Base-by-base conservation (phyloP, 78 protist genomes). In the Dictyostelium capitatum region DNA sequence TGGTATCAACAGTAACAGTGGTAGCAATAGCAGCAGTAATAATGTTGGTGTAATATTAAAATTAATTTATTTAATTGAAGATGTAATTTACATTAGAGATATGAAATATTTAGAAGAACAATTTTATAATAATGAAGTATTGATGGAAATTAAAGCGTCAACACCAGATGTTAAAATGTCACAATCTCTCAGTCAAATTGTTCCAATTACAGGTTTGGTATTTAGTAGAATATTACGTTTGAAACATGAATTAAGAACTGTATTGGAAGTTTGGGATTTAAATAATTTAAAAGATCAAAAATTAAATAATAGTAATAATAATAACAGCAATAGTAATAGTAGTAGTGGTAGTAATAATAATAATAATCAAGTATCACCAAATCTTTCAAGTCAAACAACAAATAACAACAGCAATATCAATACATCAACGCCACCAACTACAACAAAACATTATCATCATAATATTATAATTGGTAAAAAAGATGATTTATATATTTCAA, bases 221-320 rank as follows among this genome's bases (percentile, higher is more conserved):
- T 87, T 87, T 51, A 77, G 85, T 87, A 74, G 84, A 87, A 53
- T 87, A 10, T 14, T 77, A 48, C 28, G 93, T 43, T 47, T 77
- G 20, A 87, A 87, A 77, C 83, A 87, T 50, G 93, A 87, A 65
- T 32, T 87, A 12, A 59, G 83, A 65, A 87, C 93, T 12, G 83
- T 74, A 4, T 57, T 87, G 43, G 93, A 87, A 50, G 84, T 87
- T 54, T 79, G 83, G 83, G 79, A 73, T 46, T 32, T 67, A 67
- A 67, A 67, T 15, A 20, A 20, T 32, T 10, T 20, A 6, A 37
- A 62, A 62, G 28, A 62, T 62, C 75, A 67, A 67, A 67, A 67
- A 67, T 30, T 67, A 28, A 67, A 67, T 67, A 19, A 2, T 7
- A 57, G 23, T 57, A 57, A n/a, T n/a, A 57, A 57, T 57, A 57